Conservation (phyloP, 495 filamentous ascomycete genomes). For the Penicillium turbatum region DNA sequence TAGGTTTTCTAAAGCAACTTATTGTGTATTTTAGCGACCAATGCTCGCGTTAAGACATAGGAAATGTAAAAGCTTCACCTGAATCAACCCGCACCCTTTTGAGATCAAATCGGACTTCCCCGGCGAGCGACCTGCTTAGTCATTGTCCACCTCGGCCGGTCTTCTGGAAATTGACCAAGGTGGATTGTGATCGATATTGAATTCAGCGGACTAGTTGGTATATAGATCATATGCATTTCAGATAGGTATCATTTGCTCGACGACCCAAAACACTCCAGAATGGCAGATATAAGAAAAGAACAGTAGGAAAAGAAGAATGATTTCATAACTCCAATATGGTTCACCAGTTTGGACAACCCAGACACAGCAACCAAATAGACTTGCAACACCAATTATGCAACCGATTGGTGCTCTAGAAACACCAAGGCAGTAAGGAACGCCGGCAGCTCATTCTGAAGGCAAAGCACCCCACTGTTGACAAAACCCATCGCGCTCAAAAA, state of each 20-base stretch:
- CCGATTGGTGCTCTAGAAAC: constrained; percentile 15
- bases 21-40: not conserved
- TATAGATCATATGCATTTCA: constrained; percentile 8
- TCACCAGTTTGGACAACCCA: not conserved
- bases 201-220: constrained; percentile 1
- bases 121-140: not conserved
- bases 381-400: constrained; percentile 25
- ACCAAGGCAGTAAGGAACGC: constrained; percentile 5
- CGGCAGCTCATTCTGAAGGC: constrained; percentile 12
- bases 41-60: not conserved
- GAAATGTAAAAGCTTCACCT: not conserved
- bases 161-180: not conserved
- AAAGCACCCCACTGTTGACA: constrained; percentile 5
- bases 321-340: constrained; percentile 1
- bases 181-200: not conserved
- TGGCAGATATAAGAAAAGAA: constrained; percentile 1
- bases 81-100: not conserved
- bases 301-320: not conserved
- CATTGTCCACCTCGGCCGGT: not conserved
- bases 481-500: constrained; percentile 16
- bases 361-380: constrained; percentile 4
- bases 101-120: not conserved
- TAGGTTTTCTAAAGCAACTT: not conserved
- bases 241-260: constrained; percentile 8
- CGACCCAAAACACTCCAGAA: constrained; percentile 6